Percentiles rank a stretch among this genome's conserved stretches.
These are phyloP conservation scores for Candida caryicola DNA, from an alignment of 805 yeast species.

Conservation along the genomic window DNA sequence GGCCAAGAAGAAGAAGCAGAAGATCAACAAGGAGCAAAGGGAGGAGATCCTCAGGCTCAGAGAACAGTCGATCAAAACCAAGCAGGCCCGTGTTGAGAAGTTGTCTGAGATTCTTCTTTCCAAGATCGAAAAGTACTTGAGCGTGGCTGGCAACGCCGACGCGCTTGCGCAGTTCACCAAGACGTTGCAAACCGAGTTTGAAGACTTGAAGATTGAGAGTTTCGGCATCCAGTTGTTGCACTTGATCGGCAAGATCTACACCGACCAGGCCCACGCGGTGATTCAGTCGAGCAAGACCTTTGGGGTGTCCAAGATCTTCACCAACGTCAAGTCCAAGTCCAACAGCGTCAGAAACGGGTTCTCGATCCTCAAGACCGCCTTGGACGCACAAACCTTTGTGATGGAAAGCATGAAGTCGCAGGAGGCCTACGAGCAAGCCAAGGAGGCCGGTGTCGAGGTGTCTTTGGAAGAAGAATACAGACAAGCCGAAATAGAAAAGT, in stretches of 20 bases:
- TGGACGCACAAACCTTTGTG: conserved; percentile 77
- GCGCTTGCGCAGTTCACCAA: conserved; percentile 55
- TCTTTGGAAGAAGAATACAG: conserved; percentile 34
- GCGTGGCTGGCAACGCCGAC: conserved; percentile 60
- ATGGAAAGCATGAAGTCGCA: conserved; percentile 73
- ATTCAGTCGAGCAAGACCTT: conserved; percentile 74
- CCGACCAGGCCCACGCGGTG: conserved; percentile 68
- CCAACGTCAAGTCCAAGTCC: conserved; percentile 81
- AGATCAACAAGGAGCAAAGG: conserved; percentile 37
- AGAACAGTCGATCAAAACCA: conserved; percentile 51
- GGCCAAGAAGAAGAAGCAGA: conserved; percentile 29
- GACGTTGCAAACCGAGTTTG: conserved; percentile 61
- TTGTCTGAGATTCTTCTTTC: conserved; percentile 47
- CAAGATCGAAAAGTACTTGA: conserved; percentile 48
- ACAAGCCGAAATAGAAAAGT: conserved; percentile 72
- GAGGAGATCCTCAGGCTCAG: conserved; percentile 51
- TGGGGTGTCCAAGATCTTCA: conserved; percentile 82
- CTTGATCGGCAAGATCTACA: conserved; percentile 77
- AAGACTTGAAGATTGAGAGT: conserved; percentile 87
- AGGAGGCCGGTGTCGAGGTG: conserved; percentile 29
- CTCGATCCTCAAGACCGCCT: conserved; percentile 74
- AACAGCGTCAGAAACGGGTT: conserved; percentile 79
- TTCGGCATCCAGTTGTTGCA: conserved; percentile 89
- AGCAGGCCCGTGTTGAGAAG: conserved; percentile 48
- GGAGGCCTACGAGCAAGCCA: conserved; percentile 35